Conservation (phyloP, 306 rosid species). For the Oxytropis ochrocephala region DNA sequence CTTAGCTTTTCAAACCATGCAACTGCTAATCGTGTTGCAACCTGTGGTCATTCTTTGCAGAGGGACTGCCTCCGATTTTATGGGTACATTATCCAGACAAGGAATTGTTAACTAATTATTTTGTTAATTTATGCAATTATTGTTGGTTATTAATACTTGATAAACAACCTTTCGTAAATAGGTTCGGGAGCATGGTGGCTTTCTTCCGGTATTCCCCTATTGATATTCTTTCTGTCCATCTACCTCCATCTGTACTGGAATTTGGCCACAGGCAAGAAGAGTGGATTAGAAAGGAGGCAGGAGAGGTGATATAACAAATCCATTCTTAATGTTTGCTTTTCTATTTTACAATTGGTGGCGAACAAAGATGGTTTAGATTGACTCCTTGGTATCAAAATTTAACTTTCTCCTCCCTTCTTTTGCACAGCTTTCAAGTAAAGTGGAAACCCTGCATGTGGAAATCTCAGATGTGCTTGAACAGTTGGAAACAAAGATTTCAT, state of each 20-base stretch:
- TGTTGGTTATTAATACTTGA: constrained; percentile 17
- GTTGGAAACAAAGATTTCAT: constrained; percentile 50
- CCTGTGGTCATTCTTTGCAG: constrained; percentile 97
- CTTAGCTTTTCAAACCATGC: constrained; percentile 98
- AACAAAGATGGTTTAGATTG: background rate
- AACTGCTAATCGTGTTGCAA: constrained; percentile 95
- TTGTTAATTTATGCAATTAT: background rate
- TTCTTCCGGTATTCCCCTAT: constrained; percentile 90
- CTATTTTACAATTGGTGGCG: constrained; percentile 3
- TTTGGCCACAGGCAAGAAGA: constrained; percentile 66
- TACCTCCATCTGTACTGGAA: constrained; percentile 80
- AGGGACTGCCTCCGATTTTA: constrained; percentile 96
- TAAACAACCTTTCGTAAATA: constrained; percentile 30
- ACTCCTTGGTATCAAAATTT: background rate
- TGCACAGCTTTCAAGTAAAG: constrained; percentile 58
- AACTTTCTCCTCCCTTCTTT: constrained; percentile 4
- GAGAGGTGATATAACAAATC: constrained; percentile 49
- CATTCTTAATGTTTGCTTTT: constrained; percentile 9
- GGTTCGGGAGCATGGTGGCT: constrained; percentile 96
- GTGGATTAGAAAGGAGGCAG: constrained; percentile 73
- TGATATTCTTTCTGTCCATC: constrained; percentile 75
- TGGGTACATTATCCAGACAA: constrained; percentile 49
- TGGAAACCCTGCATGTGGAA: constrained; percentile 69
- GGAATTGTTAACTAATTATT: background rate
- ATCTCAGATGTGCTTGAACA: constrained; percentile 60